Conservation (phyloP, 2,329 filamentous ascomycete genomes). For the Penicillium sp. region DNA sequence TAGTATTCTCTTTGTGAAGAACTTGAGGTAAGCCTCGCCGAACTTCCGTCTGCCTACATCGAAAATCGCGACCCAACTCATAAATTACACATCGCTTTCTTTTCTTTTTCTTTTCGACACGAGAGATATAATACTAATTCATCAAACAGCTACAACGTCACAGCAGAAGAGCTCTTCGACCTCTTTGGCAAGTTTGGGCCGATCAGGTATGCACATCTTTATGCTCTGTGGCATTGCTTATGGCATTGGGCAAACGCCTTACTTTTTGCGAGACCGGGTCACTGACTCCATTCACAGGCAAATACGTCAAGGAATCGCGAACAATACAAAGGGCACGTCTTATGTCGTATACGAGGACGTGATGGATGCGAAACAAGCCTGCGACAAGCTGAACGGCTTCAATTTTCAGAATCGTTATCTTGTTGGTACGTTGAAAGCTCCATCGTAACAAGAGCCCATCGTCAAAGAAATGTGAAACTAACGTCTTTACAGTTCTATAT, state of each 20-base stretch:
- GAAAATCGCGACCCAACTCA: neutral
- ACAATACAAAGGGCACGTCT: conserved; percentile 95
- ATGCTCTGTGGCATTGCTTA: neutral
- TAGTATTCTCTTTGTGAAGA: conserved; percentile 99
- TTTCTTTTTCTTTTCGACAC: neutral
- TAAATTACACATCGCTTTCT: neutral
- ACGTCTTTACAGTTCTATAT: conserved; percentile 55
- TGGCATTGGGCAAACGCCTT: neutral
- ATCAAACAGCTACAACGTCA: conserved; percentile 84
- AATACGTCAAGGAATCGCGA: conserved; percentile 96
- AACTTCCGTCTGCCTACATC: neutral
- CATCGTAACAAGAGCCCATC: neutral
- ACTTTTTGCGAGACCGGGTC: neutral
- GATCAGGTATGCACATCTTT: conserved; percentile 68
- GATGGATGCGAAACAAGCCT: conserved; percentile 96
- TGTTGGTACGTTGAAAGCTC: conserved; percentile 65
- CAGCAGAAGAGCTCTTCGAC: conserved; percentile 95
- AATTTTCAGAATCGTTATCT: conserved; percentile 99
- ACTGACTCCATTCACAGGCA: conserved; percentile 61
- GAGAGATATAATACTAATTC: neutral
- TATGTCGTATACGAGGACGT: conserved; percentile 99
- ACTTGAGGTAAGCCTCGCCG: conserved; percentile 70
- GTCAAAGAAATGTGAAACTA: neutral
- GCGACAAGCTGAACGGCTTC: conserved; percentile 99
- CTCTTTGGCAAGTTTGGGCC: conserved; percentile 97